Base-by-base conservation (phyloP, 176 grass and related monocot genomes). In the Triticum urartu region DNA sequence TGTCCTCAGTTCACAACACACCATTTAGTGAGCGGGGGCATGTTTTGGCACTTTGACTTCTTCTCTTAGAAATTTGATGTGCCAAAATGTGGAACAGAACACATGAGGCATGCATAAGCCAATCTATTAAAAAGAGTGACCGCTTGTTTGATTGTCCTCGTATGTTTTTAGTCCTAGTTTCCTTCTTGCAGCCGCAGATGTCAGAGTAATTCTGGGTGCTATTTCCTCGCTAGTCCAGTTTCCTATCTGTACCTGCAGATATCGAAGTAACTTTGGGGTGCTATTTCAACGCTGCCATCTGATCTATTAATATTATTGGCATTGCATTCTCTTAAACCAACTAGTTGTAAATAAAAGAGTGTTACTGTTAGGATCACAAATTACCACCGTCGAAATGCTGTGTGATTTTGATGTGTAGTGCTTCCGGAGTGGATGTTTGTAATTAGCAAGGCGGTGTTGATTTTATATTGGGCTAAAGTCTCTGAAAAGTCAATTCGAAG, bases 321-420 rank as follows among this genome's bases (percentile, higher is more conserved):
- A n/a, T 42, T 38, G 3, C 13, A 62, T 58, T 42, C 15, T 82
- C 72, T 86, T n/a, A 7, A 60, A 9, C 4, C 33, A 48, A 54
- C 24, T 56, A 34, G 15, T 24, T 36, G 24, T 52, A 82, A 87
- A 72, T 24, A 14, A 72, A 75, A 72, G 10, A 28, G 56, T 66
- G 24, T 25, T 64, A 48, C 11, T 73, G 32, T 21, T 72, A 59
- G 33, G 15, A 50, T 82, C 18, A 45, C 25, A 67, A 36, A 24
- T 75, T 50, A 3, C 9, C 15, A 35, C 20, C 81, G 6, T 87
- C 34, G 18, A 79, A 74, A 67, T 85, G 25, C 25, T 25, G 45
- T 59, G 56, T 75, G 59, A 59, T 81, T 81, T 63, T 81, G 34
- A 72, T 86, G 58, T 82, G 34, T 66, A 66, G 65, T 24, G 50